phyloP scores from a whole-genome alignment of 2,329 filamentous ascomycete genomes.

The Fusarium albosuccineum region DNA sequence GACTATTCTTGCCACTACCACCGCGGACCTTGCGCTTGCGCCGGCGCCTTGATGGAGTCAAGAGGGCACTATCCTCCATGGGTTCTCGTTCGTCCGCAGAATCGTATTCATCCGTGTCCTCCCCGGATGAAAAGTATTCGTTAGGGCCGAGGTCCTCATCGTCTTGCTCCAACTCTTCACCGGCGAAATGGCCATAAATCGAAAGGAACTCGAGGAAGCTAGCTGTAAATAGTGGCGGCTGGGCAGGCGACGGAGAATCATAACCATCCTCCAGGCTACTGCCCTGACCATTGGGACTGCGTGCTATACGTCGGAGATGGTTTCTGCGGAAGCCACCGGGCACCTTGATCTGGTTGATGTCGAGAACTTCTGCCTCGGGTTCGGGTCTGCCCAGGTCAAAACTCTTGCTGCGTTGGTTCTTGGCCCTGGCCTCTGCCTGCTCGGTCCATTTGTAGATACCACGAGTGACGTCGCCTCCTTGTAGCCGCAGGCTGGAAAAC shows the following conservation, averaged over 20 bases:
- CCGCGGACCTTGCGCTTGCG: slow-evolving; percentile 82
- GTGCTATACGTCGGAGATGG: slow-evolving; percentile 82
- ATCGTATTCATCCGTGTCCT: slow-evolving; percentile 72
- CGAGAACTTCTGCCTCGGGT: slow-evolving; percentile 82
- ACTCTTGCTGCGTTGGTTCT: slow-evolving; percentile 85
- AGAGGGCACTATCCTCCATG: slow-evolving; percentile 88
- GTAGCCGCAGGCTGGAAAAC: slow-evolving; percentile 92
- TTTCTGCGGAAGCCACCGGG: slow-evolving; percentile 95
- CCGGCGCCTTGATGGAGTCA: slow-evolving; percentile 80
- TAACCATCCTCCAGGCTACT: slow-evolving; percentile 51
- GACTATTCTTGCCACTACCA: slow-evolving; percentile 80
- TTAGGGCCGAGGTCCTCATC: slow-evolving; percentile 89
- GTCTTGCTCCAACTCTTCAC: slow-evolving; percentile 96
- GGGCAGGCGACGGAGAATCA: slow-evolving; percentile 50
- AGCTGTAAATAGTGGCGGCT: slow-evolving; percentile 78
- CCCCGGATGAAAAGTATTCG: slow-evolving; percentile 90
- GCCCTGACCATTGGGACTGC: slow-evolving; percentile 63
- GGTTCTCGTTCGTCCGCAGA: slow-evolving; percentile 79
- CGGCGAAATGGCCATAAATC: slow-evolving; percentile 96
- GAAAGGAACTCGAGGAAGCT: slow-evolving; percentile 97
- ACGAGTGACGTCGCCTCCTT: slow-evolving; percentile 93
- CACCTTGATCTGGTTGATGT: slow-evolving; percentile 91
- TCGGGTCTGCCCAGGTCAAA: slow-evolving; percentile 83
- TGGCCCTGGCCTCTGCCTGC: slow-evolving; percentile 79
- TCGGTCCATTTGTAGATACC: slow-evolving; percentile 98